phyloP scores from a whole-genome alignment of 139 green algal species.

The Spirogloea muscicola region DNA sequence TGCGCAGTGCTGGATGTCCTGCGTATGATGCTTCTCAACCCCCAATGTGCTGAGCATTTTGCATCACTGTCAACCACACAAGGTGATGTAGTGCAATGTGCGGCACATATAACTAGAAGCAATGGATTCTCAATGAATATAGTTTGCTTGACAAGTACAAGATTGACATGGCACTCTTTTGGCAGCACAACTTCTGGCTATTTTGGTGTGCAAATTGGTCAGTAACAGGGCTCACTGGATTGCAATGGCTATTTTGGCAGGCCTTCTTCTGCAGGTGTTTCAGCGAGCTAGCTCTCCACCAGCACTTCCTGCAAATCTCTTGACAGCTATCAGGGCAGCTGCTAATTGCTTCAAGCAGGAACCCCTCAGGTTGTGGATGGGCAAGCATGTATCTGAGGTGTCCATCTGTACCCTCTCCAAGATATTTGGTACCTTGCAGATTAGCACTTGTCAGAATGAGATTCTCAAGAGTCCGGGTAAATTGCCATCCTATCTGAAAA shows the following conservation, averaged over 20 bases:
- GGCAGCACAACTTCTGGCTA: not conserved
- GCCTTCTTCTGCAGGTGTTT: slow-evolving; percentile 9
- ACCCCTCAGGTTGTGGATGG: slow-evolving; percentile 12
- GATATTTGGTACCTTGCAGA: too few relatives aligned
- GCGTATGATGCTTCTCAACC: slow-evolving; percentile 41
- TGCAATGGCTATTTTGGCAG: not conserved
- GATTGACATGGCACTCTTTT: not conserved
- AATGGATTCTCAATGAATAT: slow-evolving; percentile 7
- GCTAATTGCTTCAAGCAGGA: slow-evolving; percentile 31
- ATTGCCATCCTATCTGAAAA: not conserved
- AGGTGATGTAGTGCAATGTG: not conserved
- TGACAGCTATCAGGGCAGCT: slow-evolving; percentile 21
- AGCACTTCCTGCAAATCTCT: slow-evolving; percentile 13
- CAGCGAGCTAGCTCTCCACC: slow-evolving; percentile 9
- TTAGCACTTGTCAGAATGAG: too few relatives aligned
- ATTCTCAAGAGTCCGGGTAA: not conserved
- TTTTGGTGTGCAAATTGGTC: not conserved
- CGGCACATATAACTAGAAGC: not conserved
- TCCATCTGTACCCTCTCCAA: not conserved
- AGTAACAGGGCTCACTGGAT: not conserved
- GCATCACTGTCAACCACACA: not conserved
- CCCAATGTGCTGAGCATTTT: slow-evolving; percentile 8
- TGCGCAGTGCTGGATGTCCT: slow-evolving; percentile 36
- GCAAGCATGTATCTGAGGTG: slow-evolving; percentile 20
- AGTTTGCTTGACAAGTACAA: not conserved